Evolutionary conservation across 257 asterid species (phyloP), one percentile per base, ranked within the genome.

Genomic region (Fraxinus excelsior): DNA sequence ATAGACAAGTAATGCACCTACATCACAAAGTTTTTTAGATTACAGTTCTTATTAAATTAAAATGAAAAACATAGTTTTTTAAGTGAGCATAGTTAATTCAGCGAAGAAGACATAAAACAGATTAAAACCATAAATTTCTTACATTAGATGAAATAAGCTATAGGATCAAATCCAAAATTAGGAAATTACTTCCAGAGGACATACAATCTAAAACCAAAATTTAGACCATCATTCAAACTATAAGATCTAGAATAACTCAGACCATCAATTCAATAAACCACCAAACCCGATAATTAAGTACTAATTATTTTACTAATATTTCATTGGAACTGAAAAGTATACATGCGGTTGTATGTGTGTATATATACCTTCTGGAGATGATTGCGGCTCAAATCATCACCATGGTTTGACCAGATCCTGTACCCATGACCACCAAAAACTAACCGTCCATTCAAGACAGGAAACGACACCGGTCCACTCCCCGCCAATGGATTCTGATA

Each of bases 321-420:
- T 37, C 8, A 74, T 72, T 72, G 76, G 73, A 77, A 60, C 37
- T 51, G 37, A 74, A 53, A 37, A 26, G 37, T 44, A 70, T 75
- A 16, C 23, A n/a, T 56, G 66, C 28, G 11, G n/a, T 21, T 56
- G 13, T 21, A 56, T 23, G 12, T 42, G 58, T 49, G 51, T 42
- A 60, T 75, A 58, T 75, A 78, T 87, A 93, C 99, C 99, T 96
- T 90, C 89, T 93, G 92, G 64, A 96, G 93, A 91, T 89, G 98
- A 53, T 84, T 88, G 83, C 75, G 82, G 91, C 89, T 85, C 78
- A 93, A 78, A 75, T 86, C 97, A 64, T 87, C 92, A 6, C 86
- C 80, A 46, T 90, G 92, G 77, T 88, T 87, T 32, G 97, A 90
- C 97, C 99, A 91, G 85, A 93, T 89, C 16, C 92, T 94, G 84